A percentile compares a stretch with the other conserved stretches of the same genome.
Evolutionary conservation across 2,329 filamentous ascomycete genomes (phyloP).

Genomic region (Penicillium vulpinum): DNA sequence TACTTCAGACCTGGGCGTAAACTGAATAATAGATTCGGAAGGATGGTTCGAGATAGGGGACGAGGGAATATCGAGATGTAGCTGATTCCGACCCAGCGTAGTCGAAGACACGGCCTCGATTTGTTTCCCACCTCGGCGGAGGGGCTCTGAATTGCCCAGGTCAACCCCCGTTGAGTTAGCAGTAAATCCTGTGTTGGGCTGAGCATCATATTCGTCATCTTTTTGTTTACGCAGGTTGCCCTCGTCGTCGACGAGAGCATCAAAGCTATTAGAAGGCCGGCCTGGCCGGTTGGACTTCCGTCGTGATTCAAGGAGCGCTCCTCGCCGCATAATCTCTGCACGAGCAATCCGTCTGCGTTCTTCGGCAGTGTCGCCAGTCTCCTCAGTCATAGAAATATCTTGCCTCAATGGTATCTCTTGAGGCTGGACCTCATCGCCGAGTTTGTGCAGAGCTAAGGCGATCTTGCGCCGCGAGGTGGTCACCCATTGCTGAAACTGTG

Average conservation of each 20-base stretch:
- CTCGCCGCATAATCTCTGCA: slow-evolving; percentile 48
- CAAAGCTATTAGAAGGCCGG: slow-evolving; percentile 38
- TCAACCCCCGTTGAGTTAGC: slow-evolving; percentile 44
- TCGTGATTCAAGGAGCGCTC: slow-evolving; percentile 42
- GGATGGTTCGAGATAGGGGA: slow-evolving; percentile 40
- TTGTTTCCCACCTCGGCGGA: slow-evolving; percentile 28
- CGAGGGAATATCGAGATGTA: slow-evolving; percentile 33
- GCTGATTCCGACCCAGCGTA: slow-evolving; percentile 17
- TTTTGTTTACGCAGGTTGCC: slow-evolving; percentile 33
- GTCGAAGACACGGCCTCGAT: slow-evolving; percentile 7
- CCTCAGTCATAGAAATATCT: slow-evolving; percentile 52
- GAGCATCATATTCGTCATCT: slow-evolving; percentile 8
- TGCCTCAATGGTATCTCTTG: slow-evolving; percentile 34
- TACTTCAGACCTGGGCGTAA: slow-evolving; percentile 49
- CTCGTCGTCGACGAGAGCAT: slow-evolving; percentile 47
- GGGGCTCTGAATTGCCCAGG: slow-evolving; percentile 22
- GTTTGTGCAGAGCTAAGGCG: slow-evolving; percentile 57
- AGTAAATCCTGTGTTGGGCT: slow-evolving; percentile 11
- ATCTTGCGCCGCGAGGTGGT: slow-evolving; percentile 62
- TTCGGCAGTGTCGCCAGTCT: slow-evolving; percentile 45
- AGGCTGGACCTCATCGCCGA: slow-evolving; percentile 62
- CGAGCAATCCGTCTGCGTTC: slow-evolving; percentile 46
- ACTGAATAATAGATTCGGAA: slow-evolving; percentile 45
- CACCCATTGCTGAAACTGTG: slow-evolving; percentile 63
- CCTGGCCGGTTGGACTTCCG: slow-evolving; percentile 26